Percentiles rank a stretch among this genome's conserved stretches.
These are phyloP conservation scores for Mortierella sp. DNA, from an alignment of 371 early-diverging fungal genomes.

Conservation along the genomic window DNA sequence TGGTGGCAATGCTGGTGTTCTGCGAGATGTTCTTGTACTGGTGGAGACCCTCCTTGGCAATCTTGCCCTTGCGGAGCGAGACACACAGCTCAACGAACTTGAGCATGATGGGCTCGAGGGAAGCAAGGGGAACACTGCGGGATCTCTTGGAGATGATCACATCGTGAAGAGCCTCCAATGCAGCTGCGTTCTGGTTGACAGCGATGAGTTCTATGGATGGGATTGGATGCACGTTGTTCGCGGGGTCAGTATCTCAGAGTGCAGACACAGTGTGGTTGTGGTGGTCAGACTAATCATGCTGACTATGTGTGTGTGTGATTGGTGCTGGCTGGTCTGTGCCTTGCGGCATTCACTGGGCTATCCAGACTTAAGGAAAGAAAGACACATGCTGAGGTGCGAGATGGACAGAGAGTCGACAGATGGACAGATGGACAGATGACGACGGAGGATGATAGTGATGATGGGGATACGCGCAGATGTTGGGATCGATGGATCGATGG, in stretches of 20 bases:
- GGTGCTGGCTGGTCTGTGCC: conserved; percentile 5
- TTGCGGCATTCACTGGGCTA: neutral
- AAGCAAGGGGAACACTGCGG: conserved; percentile 79
- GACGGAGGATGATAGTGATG: neutral
- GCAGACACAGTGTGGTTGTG: too few relatives aligned
- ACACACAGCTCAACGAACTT: conserved; percentile 95
- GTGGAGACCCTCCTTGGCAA: conserved; percentile 94
- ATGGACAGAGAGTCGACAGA: conserved; percentile 2
- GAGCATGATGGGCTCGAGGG: conserved; percentile 92
- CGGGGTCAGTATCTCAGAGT: too few relatives aligned
- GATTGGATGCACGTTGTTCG: neutral
- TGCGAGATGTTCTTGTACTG: conserved; percentile 98
- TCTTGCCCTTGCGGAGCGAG: conserved; percentile 87
- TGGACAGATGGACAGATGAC: conserved; percentile 25
- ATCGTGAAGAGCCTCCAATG: conserved; percentile 91
- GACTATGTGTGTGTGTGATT: neutral
- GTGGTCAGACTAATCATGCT: neutral
- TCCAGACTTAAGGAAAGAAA: neutral
- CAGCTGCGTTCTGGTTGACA: conserved; percentile 88
- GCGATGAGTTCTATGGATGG: conserved; percentile 84
- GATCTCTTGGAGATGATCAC: conserved; percentile 90
- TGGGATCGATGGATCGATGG: conserved; percentile 17
- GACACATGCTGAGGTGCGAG: neutral
- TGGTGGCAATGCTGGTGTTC: conserved; percentile 89
- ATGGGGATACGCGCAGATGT: neutral